Evolutionary conservation across 2,329 filamentous ascomycete genomes (phyloP).

Genomic region (Penicillium sp.): DNA sequence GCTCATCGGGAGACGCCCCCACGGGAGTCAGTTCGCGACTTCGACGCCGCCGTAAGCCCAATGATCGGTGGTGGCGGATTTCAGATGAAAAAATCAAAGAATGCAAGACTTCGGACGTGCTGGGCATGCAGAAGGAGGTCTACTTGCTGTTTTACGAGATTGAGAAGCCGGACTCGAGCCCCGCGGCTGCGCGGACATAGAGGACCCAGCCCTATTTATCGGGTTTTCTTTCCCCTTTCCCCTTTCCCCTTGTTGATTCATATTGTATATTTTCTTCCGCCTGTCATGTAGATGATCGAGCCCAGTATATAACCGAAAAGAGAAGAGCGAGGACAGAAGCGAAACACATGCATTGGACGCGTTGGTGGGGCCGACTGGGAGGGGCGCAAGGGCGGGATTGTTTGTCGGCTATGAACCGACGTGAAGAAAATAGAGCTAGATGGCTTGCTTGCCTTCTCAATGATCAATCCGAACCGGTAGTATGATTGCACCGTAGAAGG

Average conservation of each 20-base stretch:
- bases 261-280: background rate
- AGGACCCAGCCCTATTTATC: background rate
- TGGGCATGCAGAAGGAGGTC: constrained; percentile 93
- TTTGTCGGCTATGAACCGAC: too few relatives aligned
- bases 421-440: background rate
- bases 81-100: constrained; percentile 97
- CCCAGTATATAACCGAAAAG: background rate
- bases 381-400: too few relatives aligned
- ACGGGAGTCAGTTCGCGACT: constrained; percentile 42
- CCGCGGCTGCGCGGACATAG: constrained; percentile 3
- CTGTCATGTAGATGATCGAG: background rate
- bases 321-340: too few relatives aligned
- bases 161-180: constrained; percentile 53
- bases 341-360: background rate
- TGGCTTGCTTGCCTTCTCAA: too few relatives aligned
- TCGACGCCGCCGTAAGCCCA: constrained; percentile 64
- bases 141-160: constrained; percentile 97
- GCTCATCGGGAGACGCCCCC: constrained; percentile 28
- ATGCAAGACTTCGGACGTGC: constrained; percentile 85
- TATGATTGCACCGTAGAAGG: too few relatives aligned
- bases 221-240: background rate
- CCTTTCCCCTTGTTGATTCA: background rate
- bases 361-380: background rate
- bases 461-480: too few relatives aligned
- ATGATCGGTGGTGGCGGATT: constrained; percentile 93